Percentiles rank a stretch among this genome's conserved stretches.
phyloP scores from a whole-genome alignment of 805 yeast genomes.

The Teunomyces aglyptinius region DNA sequence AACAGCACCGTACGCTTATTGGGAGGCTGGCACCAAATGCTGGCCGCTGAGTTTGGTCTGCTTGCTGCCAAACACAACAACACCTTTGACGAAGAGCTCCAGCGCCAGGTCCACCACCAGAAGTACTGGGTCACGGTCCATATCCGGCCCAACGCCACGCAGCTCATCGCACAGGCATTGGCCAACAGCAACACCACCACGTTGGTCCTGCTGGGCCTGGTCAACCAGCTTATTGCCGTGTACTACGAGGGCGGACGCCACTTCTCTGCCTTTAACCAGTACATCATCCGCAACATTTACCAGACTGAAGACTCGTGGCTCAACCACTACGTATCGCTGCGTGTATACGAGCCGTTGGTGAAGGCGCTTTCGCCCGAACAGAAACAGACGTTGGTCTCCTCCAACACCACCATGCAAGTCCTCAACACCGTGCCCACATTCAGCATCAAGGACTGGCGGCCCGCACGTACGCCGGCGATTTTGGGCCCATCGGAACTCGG shows the following conservation, averaged over 20 bases:
- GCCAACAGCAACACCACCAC: constrained; percentile 6
- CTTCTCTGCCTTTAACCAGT: constrained; percentile 30
- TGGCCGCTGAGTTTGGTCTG: constrained; percentile 11
- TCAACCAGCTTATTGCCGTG: constrained; percentile 17
- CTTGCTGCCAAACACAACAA: constrained; percentile 18
- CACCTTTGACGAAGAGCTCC: constrained; percentile 18
- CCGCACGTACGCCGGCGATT: constrained; percentile 18
- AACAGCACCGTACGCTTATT: constrained; percentile 9
- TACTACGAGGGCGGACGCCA: constrained; percentile 30
- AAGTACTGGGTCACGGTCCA: constrained; percentile 31
- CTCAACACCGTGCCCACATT: constrained; percentile 22
- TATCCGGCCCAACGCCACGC: constrained; percentile 26
- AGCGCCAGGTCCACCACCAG: constrained; percentile 23
- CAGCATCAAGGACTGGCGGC: constrained; percentile 20
- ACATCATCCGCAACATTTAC: constrained; percentile 30
- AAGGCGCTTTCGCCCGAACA: constrained; percentile 14
- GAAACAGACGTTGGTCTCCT: constrained; percentile 9
- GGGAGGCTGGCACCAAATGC: constrained; percentile 19
- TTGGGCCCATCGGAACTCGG: constrained; percentile 36
- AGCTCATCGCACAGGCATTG: constrained; percentile 13
- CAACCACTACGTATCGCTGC: constrained; percentile 16
- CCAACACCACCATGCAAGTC: constrained; percentile 16
- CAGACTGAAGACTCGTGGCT: constrained; percentile 21
- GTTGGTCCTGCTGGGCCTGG: constrained; percentile 8
- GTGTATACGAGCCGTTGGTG: constrained; percentile 18